These are phyloP conservation scores for Saccharomycopsis sp. DNA, from an alignment of 805 yeast genomes.

Conservation along the genomic window DNA sequence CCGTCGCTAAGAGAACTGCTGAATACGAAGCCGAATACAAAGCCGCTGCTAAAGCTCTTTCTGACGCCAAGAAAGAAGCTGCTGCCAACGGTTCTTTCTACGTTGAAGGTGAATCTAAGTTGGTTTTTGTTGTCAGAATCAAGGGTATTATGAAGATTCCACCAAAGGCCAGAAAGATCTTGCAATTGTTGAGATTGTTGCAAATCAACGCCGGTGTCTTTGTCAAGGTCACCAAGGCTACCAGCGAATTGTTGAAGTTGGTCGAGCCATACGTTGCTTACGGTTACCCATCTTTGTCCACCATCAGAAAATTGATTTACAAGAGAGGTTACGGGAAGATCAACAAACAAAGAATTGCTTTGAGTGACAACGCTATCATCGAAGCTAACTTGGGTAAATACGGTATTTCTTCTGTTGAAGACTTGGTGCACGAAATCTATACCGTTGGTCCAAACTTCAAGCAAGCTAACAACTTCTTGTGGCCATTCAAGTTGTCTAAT, in stretches of 20 bases:
- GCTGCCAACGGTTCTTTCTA: constrained; percentile 90
- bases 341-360: constrained; percentile 90
- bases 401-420: constrained; percentile 89
- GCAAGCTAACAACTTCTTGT: constrained; percentile 96
- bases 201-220: constrained; percentile 94
- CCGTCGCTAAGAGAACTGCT: constrained; percentile 88
- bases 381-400: constrained; percentile 84
- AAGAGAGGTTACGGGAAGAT: constrained; percentile 98
- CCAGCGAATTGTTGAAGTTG: constrained; percentile 82
- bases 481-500: constrained; percentile 96
- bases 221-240: constrained; percentile 93
- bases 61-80: constrained; percentile 86
- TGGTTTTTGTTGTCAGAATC: constrained; percentile 94
- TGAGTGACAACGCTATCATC: constrained; percentile 79
- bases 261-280: constrained; percentile 95
- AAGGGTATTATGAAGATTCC: constrained; percentile 99
- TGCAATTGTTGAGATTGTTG: constrained; percentile 86
- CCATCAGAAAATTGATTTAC: constrained; percentile 88
- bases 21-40: constrained; percentile 93
- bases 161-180: constrained; percentile 98
- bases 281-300: constrained; percentile 93
- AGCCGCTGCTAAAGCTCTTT: constrained; percentile 81
- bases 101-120: constrained; percentile 90
- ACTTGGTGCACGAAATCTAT: constrained; percentile 91
- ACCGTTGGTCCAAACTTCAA: constrained; percentile 98